Percentiles rank a stretch among this genome's conserved stretches.
These are phyloP conservation scores for Theileria sp. DNA, from an alignment of 169 alveolate species.

Conservation along the genomic window DNA sequence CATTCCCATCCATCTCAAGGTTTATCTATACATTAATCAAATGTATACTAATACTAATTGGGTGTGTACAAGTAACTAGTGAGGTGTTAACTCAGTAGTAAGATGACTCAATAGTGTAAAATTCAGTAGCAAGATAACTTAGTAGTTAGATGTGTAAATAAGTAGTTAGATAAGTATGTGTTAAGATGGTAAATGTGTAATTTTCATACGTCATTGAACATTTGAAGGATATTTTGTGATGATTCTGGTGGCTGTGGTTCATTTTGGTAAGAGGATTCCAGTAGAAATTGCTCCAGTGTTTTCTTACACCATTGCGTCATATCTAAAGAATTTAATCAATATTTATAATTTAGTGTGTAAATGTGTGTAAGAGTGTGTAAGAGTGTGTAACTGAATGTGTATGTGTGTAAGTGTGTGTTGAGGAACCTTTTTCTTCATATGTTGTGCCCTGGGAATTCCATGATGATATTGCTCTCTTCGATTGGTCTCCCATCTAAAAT, in stretches of 20 bases:
- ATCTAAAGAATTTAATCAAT: slow-evolving; percentile 24
- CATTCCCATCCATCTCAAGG: slow-evolving; percentile 26
- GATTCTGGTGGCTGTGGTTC: slow-evolving; percentile 48
- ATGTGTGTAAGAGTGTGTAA: too few relatives aligned
- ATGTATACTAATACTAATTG: too few relatives aligned
- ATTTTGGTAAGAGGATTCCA: slow-evolving; percentile 59
- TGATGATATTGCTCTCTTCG: slow-evolving; percentile 71
- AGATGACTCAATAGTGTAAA: not conserved
- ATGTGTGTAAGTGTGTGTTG: too few relatives aligned
- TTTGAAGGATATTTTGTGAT: slow-evolving; percentile 63
- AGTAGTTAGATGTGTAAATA: too few relatives aligned
- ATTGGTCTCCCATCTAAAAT: slow-evolving; percentile 21
- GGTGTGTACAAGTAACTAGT: too few relatives aligned
- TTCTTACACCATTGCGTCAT: slow-evolving; percentile 65
- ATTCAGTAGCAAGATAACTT: too few relatives aligned
- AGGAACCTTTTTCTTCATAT: slow-evolving; percentile 80
- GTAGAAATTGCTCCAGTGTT: slow-evolving; percentile 48
- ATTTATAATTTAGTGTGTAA: not conserved
- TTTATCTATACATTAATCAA: slow-evolving; percentile 43
- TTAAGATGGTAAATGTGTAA: too few relatives aligned
- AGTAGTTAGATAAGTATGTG: too few relatives aligned
- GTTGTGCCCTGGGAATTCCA: slow-evolving; percentile 85
- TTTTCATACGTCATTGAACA: slow-evolving; percentile 59
- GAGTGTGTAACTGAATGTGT: too few relatives aligned
- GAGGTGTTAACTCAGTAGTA: too few relatives aligned